Percentiles rank a stretch among this genome's conserved stretches.
These are phyloP conservation scores for Trichoderma sp. DNA, from an alignment of 2,329 filamentous ascomycete genomes.

Conservation along the genomic window DNA sequence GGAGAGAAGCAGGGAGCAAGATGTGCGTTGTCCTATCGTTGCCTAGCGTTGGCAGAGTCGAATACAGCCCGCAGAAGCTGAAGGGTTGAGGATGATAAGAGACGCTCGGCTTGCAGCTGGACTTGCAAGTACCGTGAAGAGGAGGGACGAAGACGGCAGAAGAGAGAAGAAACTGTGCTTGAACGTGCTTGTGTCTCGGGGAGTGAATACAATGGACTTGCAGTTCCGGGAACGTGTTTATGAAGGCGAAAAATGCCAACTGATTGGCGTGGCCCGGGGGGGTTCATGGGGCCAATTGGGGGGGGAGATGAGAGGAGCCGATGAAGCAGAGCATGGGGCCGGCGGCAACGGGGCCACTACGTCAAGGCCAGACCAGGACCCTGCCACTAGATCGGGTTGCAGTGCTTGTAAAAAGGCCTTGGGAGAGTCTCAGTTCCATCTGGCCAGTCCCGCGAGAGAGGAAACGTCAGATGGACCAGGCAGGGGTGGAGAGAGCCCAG, in stretches of 20 bases:
- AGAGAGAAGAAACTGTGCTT: constrained; percentile 10
- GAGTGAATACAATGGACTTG: constrained; percentile 30
- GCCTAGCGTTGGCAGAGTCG: not conserved
- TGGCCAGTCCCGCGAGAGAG: constrained; percentile 28
- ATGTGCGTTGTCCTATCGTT: constrained; percentile 15
- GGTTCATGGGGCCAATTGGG: constrained; percentile 37
- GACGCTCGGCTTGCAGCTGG: not conserved
- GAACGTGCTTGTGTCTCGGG: constrained; percentile 34
- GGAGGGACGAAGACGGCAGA: constrained; percentile 21
- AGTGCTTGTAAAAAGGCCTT: constrained; percentile 17
- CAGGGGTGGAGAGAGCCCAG: constrained; percentile 29
- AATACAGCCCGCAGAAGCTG: not conserved
- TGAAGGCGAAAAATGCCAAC: constrained; percentile 31
- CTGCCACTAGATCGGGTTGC: constrained; percentile 28
- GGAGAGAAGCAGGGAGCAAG: not conserved
- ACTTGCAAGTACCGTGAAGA: constrained; percentile 14
- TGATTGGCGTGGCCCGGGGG: constrained; percentile 40
- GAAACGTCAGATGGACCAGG: constrained; percentile 34
- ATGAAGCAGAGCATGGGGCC: constrained; percentile 38
- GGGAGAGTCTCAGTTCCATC: constrained; percentile 24
- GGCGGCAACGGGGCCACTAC: constrained; percentile 38
- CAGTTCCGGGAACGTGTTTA: constrained; percentile 34
- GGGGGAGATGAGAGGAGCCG: constrained; percentile 37
- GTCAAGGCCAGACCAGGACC: constrained; percentile 32
- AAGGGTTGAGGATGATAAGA: not conserved